Conservation (phyloP, 352 stramenopile genomes). For the Phytophthora lateralis region DNA sequence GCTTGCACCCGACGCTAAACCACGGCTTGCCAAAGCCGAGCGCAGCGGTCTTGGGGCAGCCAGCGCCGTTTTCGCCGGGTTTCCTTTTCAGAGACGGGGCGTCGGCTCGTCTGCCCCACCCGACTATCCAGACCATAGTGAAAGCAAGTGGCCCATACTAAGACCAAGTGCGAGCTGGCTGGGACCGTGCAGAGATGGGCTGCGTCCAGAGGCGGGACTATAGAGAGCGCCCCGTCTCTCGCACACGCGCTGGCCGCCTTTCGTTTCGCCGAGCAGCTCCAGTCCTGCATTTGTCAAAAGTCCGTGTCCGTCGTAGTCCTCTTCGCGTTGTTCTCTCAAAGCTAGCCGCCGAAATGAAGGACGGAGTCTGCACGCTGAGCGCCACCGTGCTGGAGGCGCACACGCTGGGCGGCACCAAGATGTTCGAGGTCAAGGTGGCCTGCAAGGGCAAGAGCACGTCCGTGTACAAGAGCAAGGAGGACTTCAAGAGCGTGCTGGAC, state of each 20-base stretch:
- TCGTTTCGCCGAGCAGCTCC: slow-evolving; percentile 33
- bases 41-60: too few relatives aligned
- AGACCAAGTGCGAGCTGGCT: background rate
- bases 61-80: background rate
- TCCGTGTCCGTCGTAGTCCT: slow-evolving; percentile 1
- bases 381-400: slow-evolving; percentile 67
- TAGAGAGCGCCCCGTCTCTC: slow-evolving; percentile 5
- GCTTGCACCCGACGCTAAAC: slow-evolving; percentile 17
- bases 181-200: slow-evolving; percentile 5
- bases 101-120: background rate
- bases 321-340: background rate
- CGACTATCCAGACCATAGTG: slow-evolving; percentile 17
- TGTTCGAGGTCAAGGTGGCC: slow-evolving; percentile 83
- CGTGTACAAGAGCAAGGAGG: slow-evolving; percentile 86
- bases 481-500: slow-evolving; percentile 82
- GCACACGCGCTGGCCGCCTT: slow-evolving; percentile 21
- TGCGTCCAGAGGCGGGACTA: background rate
- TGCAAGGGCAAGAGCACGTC: slow-evolving; percentile 79
- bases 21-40: background rate
- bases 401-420: slow-evolving; percentile 71
- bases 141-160: slow-evolving; percentile 16
- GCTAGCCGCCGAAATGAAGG: slow-evolving; percentile 45
- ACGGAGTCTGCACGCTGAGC: slow-evolving; percentile 46
- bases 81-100: background rate
- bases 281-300: slow-evolving; percentile 32